A percentile compares a stretch with the other conserved stretches of the same genome.
phyloP scores from a whole-genome alignment of 2,329 filamentous ascomycete species.

The Aureobasidium sp. region DNA sequence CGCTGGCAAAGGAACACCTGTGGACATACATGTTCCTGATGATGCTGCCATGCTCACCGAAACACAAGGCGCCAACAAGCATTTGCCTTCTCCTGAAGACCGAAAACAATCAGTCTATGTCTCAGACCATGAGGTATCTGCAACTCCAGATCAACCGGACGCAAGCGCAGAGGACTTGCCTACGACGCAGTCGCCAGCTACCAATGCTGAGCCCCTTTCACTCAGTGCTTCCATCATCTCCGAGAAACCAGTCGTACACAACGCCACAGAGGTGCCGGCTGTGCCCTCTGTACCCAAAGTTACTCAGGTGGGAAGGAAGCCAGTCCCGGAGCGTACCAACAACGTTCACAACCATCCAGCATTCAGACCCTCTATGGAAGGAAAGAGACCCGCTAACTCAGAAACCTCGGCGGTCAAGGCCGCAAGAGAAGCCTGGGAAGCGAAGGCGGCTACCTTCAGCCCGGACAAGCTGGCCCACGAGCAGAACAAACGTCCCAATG shows the following conservation, averaged over 20 bases:
- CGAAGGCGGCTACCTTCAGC: constrained; percentile 19
- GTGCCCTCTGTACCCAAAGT: constrained; percentile 15
- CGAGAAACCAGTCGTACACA: neutral
- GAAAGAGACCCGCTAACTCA: constrained; percentile 15
- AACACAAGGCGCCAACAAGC: constrained; percentile 3
- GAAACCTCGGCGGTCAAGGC: constrained; percentile 21
- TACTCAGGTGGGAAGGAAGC: constrained; percentile 23
- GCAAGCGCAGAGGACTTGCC: neutral
- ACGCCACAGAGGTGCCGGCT: neutral
- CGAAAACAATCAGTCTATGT: neutral
- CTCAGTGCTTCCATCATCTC: constrained; percentile 6
- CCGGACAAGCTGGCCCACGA: constrained; percentile 25
- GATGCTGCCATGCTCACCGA: constrained; percentile 11
- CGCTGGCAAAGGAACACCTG: constrained; percentile 58
- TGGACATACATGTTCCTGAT: constrained; percentile 23
- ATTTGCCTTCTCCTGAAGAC: neutral
- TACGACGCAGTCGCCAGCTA: neutral
- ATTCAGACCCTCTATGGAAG: constrained; percentile 20
- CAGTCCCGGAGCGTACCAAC: constrained; percentile 17
- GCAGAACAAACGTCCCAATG: constrained; percentile 37
- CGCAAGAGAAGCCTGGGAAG: constrained; percentile 23
- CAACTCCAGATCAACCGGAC: neutral
- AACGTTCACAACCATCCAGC: constrained; percentile 34
- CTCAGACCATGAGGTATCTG: neutral
- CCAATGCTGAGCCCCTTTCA: neutral